phyloP scores from a whole-genome alignment of 345 rosid genomes.

The Moricandia arvensis region DNA sequence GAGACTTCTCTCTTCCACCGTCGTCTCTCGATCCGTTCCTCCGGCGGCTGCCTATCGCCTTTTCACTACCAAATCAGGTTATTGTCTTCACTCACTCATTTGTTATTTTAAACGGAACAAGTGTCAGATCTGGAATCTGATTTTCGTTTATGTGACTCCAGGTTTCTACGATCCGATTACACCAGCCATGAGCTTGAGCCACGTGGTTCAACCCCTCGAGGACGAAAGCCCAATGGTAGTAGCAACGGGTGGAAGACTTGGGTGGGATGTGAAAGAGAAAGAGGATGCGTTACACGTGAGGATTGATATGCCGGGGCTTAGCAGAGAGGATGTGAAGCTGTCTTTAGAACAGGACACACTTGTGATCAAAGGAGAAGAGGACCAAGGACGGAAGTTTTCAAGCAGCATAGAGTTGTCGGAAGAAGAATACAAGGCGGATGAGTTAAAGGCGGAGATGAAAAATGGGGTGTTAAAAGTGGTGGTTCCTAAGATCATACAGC shows the following conservation, averaged over 20 bases:
- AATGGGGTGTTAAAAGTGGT: conserved; percentile 66
- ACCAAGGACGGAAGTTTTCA: conserved; percentile 42
- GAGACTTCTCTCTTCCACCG: conserved; percentile 38
- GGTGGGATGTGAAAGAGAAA: conserved; percentile 42
- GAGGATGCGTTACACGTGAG: conserved; percentile 40
- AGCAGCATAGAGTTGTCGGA: conserved; percentile 33
- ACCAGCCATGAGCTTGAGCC: conserved; percentile 46
- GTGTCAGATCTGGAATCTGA: not conserved
- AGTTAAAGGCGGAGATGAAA: conserved; percentile 80
- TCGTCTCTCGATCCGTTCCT: conserved; percentile 28
- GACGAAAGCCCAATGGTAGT: conserved; percentile 39
- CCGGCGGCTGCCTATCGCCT: conserved; percentile 34
- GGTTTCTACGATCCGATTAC: conserved; percentile 29
- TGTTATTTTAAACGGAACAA: not conserved
- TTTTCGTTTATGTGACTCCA: not conserved
- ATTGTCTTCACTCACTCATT: not conserved
- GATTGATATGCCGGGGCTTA: conserved; percentile 60
- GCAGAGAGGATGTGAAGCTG: conserved; percentile 54
- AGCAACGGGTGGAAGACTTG: not conserved
- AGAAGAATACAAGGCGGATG: conserved; percentile 27
- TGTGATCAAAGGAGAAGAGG: conserved; percentile 55
- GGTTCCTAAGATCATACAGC: conserved; percentile 64
- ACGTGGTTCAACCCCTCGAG: conserved; percentile 56
- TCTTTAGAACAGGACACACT: conserved; percentile 56
- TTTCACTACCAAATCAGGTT: conserved; percentile 38